phyloP scores from a whole-genome alignment of 1,284 basidiomycete genomes.

The Puccinia triticina region DNA sequence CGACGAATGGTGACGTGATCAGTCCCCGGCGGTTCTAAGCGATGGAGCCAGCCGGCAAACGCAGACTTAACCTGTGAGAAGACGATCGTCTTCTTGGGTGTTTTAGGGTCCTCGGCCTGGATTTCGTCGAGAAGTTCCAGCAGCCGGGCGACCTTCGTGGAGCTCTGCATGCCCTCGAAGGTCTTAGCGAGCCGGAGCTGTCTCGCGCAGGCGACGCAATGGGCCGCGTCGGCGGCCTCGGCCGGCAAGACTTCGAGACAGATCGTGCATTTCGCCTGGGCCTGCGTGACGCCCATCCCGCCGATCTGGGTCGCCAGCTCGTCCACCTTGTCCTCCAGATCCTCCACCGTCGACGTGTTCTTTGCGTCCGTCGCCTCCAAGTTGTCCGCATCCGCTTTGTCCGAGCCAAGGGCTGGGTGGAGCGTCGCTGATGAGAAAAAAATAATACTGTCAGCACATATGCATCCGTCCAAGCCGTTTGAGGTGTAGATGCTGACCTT shows the following conservation, averaged over 20 bases:
- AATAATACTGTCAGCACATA: not conserved
- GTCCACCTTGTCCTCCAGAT: slow-evolving; percentile 30
- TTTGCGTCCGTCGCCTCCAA: slow-evolving; percentile 25
- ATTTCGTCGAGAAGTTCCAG: slow-evolving; percentile 56
- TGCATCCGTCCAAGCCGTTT: not conserved
- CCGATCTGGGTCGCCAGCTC: slow-evolving; percentile 28
- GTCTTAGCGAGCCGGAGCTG: slow-evolving; percentile 24
- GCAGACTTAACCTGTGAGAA: slow-evolving; percentile 55
- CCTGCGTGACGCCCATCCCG: slow-evolving; percentile 5
- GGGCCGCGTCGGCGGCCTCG: not conserved
- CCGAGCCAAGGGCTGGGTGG: slow-evolving; percentile 39
- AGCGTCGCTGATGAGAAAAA: slow-evolving; percentile 25
- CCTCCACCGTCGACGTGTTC: slow-evolving; percentile 14
- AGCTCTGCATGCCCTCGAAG: slow-evolving; percentile 40
- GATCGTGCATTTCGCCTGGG: not conserved
- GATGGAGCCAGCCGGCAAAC: not conserved
- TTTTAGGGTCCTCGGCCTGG: slow-evolving; percentile 26
- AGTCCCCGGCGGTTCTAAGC: not conserved
- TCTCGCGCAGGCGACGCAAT: slow-evolving; percentile 26
- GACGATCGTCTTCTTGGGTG: slow-evolving; percentile 56
- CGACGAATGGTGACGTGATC: not conserved
- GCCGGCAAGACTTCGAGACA: slow-evolving; percentile 24
- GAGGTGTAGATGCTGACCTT: slow-evolving; percentile 67
- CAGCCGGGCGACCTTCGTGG: slow-evolving; percentile 58
- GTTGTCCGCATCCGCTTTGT: slow-evolving; percentile 32